phyloP scores from a whole-genome alignment of 495 filamentous ascomycete genomes.

The Cryomyces minteri region DNA sequence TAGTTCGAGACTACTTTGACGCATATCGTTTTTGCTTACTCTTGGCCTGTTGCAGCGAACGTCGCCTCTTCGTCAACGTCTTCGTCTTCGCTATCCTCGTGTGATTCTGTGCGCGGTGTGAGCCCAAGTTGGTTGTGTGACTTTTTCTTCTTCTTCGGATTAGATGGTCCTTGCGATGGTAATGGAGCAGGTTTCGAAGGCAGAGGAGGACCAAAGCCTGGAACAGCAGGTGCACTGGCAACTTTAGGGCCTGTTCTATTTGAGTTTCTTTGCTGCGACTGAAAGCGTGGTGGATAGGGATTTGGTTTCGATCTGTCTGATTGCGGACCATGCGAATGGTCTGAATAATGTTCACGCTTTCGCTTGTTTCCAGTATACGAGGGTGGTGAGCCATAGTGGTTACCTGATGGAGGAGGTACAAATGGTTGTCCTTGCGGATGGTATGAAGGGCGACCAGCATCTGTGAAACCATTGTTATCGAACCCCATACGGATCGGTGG shows the following conservation, averaged over 20 bases:
- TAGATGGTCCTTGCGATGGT: conserved; percentile 21
- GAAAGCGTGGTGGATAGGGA: not conserved
- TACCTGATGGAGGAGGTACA: not conserved
- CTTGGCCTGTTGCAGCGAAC: conserved; percentile 13
- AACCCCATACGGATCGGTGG: not conserved
- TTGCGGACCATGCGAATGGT: not conserved
- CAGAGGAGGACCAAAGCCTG: conserved; percentile 33
- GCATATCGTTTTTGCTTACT: too few species aligned
- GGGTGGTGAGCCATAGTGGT: not conserved
- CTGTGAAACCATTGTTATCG: too few species aligned
- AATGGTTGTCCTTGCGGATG: too few species aligned
- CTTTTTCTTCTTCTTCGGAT: conserved; percentile 56
- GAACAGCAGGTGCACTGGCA: conserved; percentile 40
- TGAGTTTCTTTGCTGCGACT: not conserved
- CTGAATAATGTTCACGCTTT: conserved; percentile 1
- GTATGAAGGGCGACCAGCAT: not conserved
- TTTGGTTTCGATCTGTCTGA: not conserved
- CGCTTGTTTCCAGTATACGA: conserved; percentile 6
- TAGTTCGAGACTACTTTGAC: too few species aligned
- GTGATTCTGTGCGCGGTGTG: conserved; percentile 52
- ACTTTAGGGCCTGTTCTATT: not conserved
- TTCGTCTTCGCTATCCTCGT: conserved; percentile 53
- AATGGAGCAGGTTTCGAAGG: too few species aligned
- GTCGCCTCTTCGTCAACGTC: conserved; percentile 57
- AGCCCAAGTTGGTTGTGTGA: conserved; percentile 65